phyloP scores from a whole-genome alignment of 2,329 filamentous ascomycete genomes.

The Aspergillus chevalieri region DNA sequence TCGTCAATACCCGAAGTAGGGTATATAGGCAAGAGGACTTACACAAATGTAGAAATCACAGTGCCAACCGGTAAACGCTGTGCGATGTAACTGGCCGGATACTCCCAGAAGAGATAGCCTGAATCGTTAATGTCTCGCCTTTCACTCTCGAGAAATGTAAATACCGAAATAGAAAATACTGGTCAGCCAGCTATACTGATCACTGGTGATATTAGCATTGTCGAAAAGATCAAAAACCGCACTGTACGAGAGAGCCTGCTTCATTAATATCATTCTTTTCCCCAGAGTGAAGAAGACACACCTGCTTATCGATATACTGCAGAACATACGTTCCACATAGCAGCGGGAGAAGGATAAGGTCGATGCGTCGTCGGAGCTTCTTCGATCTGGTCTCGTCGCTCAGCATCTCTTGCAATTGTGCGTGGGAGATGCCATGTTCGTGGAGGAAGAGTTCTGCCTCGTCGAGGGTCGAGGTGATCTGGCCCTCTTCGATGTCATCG shows the following conservation, averaged over 20 bases:
- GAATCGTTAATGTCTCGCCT: neutral
- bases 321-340: constrained; percentile 38
- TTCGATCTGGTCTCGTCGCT: constrained; percentile 33
- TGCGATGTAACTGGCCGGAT: constrained; percentile 34
- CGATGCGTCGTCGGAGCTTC: constrained; percentile 41
- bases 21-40: neutral
- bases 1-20: neutral
- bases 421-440: constrained; percentile 41
- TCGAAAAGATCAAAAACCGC: constrained; percentile 52
- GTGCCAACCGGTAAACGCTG: constrained; percentile 20
- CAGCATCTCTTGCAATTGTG: constrained; percentile 41
- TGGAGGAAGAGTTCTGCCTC: constrained; percentile 45
- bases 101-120: constrained; percentile 39
- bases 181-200: constrained; percentile 49
- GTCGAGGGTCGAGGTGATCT: constrained; percentile 35
- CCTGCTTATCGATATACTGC: constrained; percentile 51
- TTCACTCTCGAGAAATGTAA: neutral
- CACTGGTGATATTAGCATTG: constrained; percentile 40
- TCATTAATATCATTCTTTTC: neutral
- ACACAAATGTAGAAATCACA: constrained; percentile 11
- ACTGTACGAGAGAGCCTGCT: constrained; percentile 47
- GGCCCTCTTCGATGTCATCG: constrained; percentile 16
- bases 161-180: constrained; percentile 50
- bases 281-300: neutral
- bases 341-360: constrained; percentile 47